Evolutionary conservation across 2,329 filamentous ascomycete genomes (phyloP).

Genomic region (Dryadomyces sulphureus): DNA sequence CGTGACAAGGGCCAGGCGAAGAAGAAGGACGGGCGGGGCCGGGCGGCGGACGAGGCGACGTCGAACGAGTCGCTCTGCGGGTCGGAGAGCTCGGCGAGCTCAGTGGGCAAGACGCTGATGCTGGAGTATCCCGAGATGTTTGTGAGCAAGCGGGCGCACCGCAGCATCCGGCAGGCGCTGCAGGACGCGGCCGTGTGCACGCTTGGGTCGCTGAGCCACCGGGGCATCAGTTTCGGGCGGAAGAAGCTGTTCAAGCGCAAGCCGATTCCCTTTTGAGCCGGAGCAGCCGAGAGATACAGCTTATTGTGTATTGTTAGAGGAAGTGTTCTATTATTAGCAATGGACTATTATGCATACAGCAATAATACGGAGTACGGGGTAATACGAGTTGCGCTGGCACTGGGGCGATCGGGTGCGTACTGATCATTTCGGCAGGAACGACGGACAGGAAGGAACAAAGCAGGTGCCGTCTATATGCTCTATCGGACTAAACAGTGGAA

Average conservation of each 20-base stretch:
- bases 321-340: background rate
- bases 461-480: background rate
- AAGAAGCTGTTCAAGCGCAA: background rate
- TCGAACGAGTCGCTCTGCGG: background rate
- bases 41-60: background rate
- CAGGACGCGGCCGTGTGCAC: background rate
- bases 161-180: constrained; percentile 1
- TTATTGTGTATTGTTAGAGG: background rate
- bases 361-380: no score
- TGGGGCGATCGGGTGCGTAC: no score
- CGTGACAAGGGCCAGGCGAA: background rate
- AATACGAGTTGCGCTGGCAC: no score
- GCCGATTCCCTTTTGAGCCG: background rate
- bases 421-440: no score
- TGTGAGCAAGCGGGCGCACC: background rate
- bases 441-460: background rate
- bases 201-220: background rate
- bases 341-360: no score
- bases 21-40: background rate
- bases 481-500: background rate
- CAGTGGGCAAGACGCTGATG: background rate
- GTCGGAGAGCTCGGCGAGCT: background rate
- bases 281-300: background rate
- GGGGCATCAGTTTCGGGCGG: background rate
- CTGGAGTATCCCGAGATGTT: background rate